Percentiles rank a stretch among this genome's conserved stretches.
Conservation (phyloP, 257 asterid species). For the Solanum bulbocastanum region DNA sequence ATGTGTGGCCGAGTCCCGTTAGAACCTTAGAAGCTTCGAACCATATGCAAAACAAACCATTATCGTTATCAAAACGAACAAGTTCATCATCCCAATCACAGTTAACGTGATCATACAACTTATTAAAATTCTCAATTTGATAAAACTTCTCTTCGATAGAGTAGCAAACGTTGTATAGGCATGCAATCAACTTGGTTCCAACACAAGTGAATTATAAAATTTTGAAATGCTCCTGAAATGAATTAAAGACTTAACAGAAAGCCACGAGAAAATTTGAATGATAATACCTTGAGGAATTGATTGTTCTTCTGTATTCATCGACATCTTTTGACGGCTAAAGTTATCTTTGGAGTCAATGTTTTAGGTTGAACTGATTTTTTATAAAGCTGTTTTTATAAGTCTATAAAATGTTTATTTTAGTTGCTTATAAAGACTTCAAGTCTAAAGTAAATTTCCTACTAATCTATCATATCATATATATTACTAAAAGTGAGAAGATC, state of each 20-base stretch:
- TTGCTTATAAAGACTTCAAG: neutral
- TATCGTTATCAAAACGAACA: too few relatives aligned
- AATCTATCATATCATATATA: neutral
- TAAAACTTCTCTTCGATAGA: too few relatives aligned
- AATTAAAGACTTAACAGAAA: neutral
- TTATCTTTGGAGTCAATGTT: neutral
- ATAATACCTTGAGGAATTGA: neutral
- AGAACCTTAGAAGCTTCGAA: neutral
- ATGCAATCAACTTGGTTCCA: too few relatives aligned
- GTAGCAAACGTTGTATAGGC: too few relatives aligned
- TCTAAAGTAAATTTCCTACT: neutral
- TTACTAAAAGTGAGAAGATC: too few relatives aligned
- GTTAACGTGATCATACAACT: too few relatives aligned
- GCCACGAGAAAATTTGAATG: neutral
- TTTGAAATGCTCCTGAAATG: neutral
- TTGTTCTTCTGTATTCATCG: neutral
- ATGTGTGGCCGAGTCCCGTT: neutral
- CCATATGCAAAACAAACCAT: too few relatives aligned
- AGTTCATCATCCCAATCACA: too few relatives aligned
- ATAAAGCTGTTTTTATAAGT: neutral
- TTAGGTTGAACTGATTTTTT: neutral
- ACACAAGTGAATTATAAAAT: neutral
- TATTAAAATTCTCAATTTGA: too few relatives aligned
- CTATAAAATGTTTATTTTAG: neutral
- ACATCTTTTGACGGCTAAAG: neutral